Evolutionary conservation across 495 filamentous ascomycete genomes (phyloP).

Genomic region (Polyplosphaeria fusca): DNA sequence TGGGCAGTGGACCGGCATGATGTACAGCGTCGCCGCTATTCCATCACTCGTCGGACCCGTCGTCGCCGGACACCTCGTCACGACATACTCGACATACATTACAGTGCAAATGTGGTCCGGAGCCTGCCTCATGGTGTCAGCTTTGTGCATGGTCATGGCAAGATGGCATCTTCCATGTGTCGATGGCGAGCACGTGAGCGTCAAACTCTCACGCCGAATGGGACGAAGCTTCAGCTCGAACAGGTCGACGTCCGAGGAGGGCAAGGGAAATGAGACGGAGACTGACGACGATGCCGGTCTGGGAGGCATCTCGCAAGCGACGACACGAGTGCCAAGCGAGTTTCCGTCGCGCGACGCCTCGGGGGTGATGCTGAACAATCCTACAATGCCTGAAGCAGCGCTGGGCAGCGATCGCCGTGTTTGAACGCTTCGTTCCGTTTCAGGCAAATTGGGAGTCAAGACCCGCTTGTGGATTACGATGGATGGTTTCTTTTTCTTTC

Average conservation of each 20-base stretch:
- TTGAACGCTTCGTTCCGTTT: too few relatives aligned
- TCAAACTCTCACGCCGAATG: conserved; percentile 1
- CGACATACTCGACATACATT: conserved; percentile 25
- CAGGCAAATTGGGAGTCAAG: too few relatives aligned
- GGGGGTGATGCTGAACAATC: background rate
- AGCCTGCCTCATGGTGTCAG: conserved; percentile 28
- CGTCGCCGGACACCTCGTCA: conserved; percentile 42
- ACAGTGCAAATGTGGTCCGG: conserved; percentile 42
- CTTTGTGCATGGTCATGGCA: conserved; percentile 35
- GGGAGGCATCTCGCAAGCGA: conserved; percentile 6
- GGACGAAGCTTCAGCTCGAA: background rate
- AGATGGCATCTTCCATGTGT: conserved; percentile 17
- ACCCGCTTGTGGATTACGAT: too few relatives aligned
- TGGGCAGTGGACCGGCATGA: conserved; percentile 49
- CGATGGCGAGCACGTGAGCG: conserved; percentile 12
- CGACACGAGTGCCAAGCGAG: conserved; percentile 10
- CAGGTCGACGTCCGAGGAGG: background rate
- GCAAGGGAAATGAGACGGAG: conserved; percentile 1
- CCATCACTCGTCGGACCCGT: conserved; percentile 43
- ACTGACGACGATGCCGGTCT: background rate
- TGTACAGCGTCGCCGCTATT: conserved; percentile 41
- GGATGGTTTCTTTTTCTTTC: background rate
- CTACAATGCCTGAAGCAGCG: background rate
- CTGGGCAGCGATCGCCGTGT: too few relatives aligned
- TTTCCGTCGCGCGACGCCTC: background rate